Evolutionary conservation across 1,284 basidiomycete species (phyloP), one percentile per base, ranked within the genome.

Genomic region (Trametes sp.): DNA sequence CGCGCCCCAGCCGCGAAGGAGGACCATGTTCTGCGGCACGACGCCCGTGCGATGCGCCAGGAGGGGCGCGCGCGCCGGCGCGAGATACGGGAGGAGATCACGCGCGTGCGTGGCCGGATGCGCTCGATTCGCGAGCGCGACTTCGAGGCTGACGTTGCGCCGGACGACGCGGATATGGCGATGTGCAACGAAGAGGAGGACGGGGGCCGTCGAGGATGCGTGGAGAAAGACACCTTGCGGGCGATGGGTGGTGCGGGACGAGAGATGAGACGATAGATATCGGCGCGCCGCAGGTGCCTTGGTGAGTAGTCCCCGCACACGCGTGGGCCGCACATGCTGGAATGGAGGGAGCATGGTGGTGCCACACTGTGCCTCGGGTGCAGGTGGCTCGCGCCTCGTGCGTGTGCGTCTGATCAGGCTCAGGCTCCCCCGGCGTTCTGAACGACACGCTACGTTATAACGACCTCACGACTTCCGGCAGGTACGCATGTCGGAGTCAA

Each of bases 11-110:
- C 41, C 64, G 62, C 11, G 48, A 48, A 59, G 21, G 59, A 55
- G 19, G 64, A 64, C 44, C 65, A 62, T 29, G 50, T 33, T 49
- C 53, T 64, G 21, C 63, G 68, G 41, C 54, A 56, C 38, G 63
- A 69, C 24, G 66, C 65, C 23, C 64, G 65, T 24, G 41, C 61
- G 26, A 52, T 50, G 19, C 59, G 67, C 53, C 59, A 64, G 29
- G 67, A 70, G 41, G 67, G 63, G 13, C 66, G 69, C 16, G 49
- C 41, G 11, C 65, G 63, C 21, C 67, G 67, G 8, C 38, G 57
- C 6, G 55, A 58, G 49, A 57, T 72, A 28, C 65, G 69, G 19
- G 66, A 69, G 49, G 69, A 70, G 59, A 65, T 72, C 49, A 54
- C 58, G 54, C 60, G 59, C 24, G 63, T 63, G 48, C 63, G 63